Base-by-base conservation (phyloP, 1,284 basidiomycete genomes). In the Ceratobasidium sp. region DNA sequence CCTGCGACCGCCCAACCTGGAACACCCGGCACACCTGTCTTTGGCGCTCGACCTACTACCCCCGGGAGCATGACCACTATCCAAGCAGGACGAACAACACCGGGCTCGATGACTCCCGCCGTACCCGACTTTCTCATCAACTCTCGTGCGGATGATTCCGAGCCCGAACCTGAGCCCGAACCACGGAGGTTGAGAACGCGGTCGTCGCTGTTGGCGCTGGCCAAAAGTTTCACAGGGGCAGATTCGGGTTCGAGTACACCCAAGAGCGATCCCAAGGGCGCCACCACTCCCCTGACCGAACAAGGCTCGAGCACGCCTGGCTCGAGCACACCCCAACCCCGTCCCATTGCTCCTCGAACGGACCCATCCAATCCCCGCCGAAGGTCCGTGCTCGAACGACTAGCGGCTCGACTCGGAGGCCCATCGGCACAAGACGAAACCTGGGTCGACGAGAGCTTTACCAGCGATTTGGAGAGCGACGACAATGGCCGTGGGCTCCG, bases 51-150 rank as follows among this genome's bases (percentile, higher is more conserved):
- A n/a, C 45, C 62, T 12, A 54, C 10, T 22, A 47, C 45, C 10
- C 45, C 45, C 7, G 45, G 45, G 45, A 47, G 45, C n/a, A 47
- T 47, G 45, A 20, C 22, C 10, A 47, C 45, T 47, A 20, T 47
- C 22, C 45, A 47, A 15, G 10, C 45, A 10, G 20, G 45, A 8
- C 45, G 20, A 47, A 7, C 17, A 7, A 8, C 38, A 7, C 38
- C 38, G 38, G 38, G 38, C 8, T 17, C 38, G 38, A 40, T 25
- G 13, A 65, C 62, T 1, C 62, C 62, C n/a, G 62, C 62, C 27
- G 31, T 65, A 38, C 62, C 62, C 4, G 62, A 65, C 22, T 65
- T 65, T 43, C 34, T 65, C 12, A 50, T 25, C n/a, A 27, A 32
- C 22, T 65, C 62, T 6, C n/a, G 62, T 17, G 27, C 60, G 3